Evolutionary conservation across 164 flowering plant species (phyloP).

Genomic region (Macadamia integrifolia): DNA sequence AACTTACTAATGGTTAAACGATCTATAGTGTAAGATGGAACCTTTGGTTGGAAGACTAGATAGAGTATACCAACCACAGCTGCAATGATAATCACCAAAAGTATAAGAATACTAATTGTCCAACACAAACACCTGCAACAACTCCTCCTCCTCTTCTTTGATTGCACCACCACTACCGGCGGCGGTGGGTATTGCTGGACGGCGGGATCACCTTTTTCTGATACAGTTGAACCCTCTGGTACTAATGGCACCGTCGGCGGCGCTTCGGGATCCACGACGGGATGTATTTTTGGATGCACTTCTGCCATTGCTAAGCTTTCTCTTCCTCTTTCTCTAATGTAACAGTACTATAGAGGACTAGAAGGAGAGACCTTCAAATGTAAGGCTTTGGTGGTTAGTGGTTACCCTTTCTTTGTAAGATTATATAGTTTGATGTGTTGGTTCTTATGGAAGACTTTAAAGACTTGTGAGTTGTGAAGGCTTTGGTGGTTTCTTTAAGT

Average conservation of each 20-base stretch:
- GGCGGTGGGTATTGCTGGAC: conserved; percentile 16
- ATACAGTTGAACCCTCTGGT: conserved; percentile 27
- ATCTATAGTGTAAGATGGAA: conserved; percentile 67
- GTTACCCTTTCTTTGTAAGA: too few relatives aligned
- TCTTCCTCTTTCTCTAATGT: too few relatives aligned
- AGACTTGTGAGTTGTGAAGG: not conserved
- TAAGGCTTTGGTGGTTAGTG: not conserved
- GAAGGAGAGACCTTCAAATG: too few relatives aligned
- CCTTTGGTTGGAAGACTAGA: conserved; percentile 64
- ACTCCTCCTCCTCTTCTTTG: conserved; percentile 38
- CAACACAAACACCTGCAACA: conserved; percentile 62
- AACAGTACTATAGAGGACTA: too few relatives aligned
- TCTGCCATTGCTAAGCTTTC: conserved; percentile 33
- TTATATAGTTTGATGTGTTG: not conserved
- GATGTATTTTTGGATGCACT: conserved; percentile 49
- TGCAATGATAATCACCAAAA: conserved; percentile 37
- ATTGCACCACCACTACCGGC: conserved; percentile 17
- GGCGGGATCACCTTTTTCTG: conserved; percentile 47
- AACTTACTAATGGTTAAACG: conserved; percentile 43
- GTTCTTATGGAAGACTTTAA: not conserved
- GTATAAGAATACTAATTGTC: conserved; percentile 40
- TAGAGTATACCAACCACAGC: conserved; percentile 40
- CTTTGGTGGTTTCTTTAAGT: not conserved
- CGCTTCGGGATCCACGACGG: conserved; percentile 40
- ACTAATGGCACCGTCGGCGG: conserved; percentile 44